Base-by-base conservation (phyloP, 345 rosid genomes). In the Trapa bicornis region DNA sequence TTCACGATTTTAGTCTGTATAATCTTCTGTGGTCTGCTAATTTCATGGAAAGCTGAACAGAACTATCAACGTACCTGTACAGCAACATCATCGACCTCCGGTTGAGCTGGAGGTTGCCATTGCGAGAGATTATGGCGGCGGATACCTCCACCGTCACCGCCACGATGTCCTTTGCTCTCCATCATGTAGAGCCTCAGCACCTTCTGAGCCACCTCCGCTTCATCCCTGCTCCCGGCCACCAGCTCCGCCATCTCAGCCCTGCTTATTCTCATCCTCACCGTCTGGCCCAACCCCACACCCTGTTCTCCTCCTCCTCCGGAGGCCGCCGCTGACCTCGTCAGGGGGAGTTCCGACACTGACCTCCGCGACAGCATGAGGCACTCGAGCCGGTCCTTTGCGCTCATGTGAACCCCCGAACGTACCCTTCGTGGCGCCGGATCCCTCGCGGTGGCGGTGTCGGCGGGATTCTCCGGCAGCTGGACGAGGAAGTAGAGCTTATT, bases 351-450 rank as follows among this genome's bases (percentile, higher is more conserved):
- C 0, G 97, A 91, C 1, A 74, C 82, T 0, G 97, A 74, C 76
- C 96, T 79, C 72, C 96, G 72, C 0, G 97, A 82, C 43, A 91
- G 71, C 96, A 89, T 91, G 67, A 94, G 78, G 67, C 74, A 79
- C 70, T 94, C 99, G 15, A 94, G 80, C 81, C 99, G 58, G 66
- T 94, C 99, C 79, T 86, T 89, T 5, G 99, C 99, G 16, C 85
- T 81, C 78, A 94, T 81, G 68, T 80, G 85, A 7, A 94, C 80
- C 4, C 85, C 97, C 0, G 99, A 94, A 66, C 80, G 81, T 3
- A 78, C 97, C 73, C 96, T 75, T 70, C 99, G 84, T 0, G 96
- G 86, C 1, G 69, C 48, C 13, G 42, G 73, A 53, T 4, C 12
- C 6, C 43, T 41, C 43, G 7, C 43, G 43, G 43, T 22, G 9